Evolutionary conservation across 2,329 filamentous ascomycete genomes (phyloP).

Genomic region (Juglanconis juglandina): DNA sequence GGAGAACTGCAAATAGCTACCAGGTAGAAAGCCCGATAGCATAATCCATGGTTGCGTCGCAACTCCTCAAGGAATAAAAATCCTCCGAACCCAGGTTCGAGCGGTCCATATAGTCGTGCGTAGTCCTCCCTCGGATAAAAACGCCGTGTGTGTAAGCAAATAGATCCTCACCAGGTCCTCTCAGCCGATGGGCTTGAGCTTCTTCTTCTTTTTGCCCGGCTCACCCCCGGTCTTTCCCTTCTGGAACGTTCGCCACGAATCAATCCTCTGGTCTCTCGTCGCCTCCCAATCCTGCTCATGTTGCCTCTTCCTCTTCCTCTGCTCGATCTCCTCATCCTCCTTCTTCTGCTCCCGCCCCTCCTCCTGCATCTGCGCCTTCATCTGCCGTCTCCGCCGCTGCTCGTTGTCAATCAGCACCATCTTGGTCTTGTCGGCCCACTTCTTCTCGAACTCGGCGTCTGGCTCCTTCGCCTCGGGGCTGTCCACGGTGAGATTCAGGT

Average conservation of each 20-base stretch:
- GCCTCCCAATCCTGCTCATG: constrained; percentile 95
- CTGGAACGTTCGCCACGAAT: constrained; percentile 89
- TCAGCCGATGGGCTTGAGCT: constrained; percentile 62
- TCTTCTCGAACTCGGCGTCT: constrained; percentile 63
- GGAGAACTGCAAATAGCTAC: not conserved
- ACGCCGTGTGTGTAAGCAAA: constrained; percentile 8
- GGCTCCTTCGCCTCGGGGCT: constrained; percentile 80
- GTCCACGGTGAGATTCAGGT: constrained; percentile 89
- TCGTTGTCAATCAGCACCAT: constrained; percentile 92
- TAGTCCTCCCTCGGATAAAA: not conserved
- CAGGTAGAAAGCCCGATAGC: not conserved
- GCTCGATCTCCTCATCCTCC: constrained; percentile 79
- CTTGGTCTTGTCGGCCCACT: constrained; percentile 88
- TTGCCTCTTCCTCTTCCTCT: constrained; percentile 80
- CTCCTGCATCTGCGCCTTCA: constrained; percentile 94
- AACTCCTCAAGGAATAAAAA: not conserved
- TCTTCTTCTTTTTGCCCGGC: constrained; percentile 62
- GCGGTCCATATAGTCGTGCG: not conserved
- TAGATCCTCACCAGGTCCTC: not conserved
- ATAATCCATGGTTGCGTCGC: not conserved
- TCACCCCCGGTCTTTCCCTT: constrained; percentile 60
- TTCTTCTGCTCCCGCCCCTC: constrained; percentile 86
- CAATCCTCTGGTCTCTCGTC: constrained; percentile 85
- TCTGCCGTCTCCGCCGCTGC: constrained; percentile 74
- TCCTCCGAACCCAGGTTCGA: not conserved